Evolutionary conservation across 192 early-diverging fungal genomes (phyloP).

Genomic region (Chytriomyces sp.): DNA sequence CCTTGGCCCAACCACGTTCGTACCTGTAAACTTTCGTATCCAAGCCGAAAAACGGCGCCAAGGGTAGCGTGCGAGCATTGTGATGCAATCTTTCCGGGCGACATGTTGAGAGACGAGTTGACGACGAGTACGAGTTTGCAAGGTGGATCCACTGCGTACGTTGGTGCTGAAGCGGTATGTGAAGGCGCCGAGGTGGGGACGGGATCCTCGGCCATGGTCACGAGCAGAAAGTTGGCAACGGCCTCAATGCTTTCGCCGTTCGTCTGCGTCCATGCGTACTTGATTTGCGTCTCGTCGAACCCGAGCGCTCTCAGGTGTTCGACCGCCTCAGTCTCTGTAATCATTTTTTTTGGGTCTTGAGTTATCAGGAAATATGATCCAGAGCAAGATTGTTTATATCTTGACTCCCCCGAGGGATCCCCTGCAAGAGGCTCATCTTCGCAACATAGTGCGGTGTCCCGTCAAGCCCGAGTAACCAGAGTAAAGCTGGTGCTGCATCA

Average conservation of each 20-base stretch:
- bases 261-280: background rate
- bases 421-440: too few relatives aligned
- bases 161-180: background rate
- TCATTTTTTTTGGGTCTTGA: background rate
- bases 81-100: constrained; percentile 84
- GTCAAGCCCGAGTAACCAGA: too few relatives aligned
- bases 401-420: too few relatives aligned
- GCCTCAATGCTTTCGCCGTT: background rate
- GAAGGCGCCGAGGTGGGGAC: background rate
- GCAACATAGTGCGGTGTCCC: too few relatives aligned
- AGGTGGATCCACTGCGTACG: background rate
- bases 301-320: constrained; percentile 4
- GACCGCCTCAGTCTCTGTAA: background rate
- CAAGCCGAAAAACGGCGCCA: constrained; percentile 37
- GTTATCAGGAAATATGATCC: background rate
- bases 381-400: too few relatives aligned
- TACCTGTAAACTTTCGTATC: background rate
- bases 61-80: constrained; percentile 86
- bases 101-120: constrained; percentile 78
- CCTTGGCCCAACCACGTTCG: constrained; percentile 8
- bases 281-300: background rate
- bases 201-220: background rate
- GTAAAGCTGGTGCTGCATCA: too few relatives aligned
- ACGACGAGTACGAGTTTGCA: constrained; percentile 65
- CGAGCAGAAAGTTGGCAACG: background rate